These are phyloP conservation scores for Vaccinium corymbosum DNA, from an alignment of 148 eudicot genomes.

Conservation along the genomic window DNA sequence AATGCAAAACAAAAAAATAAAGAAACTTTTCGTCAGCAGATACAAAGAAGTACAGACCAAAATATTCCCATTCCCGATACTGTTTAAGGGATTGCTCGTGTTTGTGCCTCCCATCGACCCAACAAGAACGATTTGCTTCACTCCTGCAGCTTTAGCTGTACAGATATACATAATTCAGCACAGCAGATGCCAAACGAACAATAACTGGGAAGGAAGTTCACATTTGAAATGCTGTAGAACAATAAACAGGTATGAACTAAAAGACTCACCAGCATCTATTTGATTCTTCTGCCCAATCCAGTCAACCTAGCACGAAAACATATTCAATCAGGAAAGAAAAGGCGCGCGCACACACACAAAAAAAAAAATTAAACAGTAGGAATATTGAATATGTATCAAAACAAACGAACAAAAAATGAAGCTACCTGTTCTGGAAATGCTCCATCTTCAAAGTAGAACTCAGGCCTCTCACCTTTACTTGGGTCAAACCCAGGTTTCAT, in stretches of 20 bases:
- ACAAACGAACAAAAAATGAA: slow-evolving; percentile 1
- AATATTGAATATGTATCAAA: background rate
- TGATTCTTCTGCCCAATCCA: slow-evolving; percentile 99
- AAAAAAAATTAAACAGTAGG: background rate
- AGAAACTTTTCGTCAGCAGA: background rate
- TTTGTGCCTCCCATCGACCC: slow-evolving; percentile 99
- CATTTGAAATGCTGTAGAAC: background rate
- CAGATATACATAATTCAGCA: slow-evolving; percentile 18
- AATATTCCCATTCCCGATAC: slow-evolving; percentile 88
- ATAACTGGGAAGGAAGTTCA: background rate
- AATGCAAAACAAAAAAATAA: background rate
- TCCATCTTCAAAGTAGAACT: slow-evolving; percentile 80
- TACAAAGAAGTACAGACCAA: slow-evolving; percentile 43
- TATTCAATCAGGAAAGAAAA: slow-evolving; percentile 8
- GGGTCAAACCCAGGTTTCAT: slow-evolving; percentile 96
- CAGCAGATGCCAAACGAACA: slow-evolving; percentile 4
- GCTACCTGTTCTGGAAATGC: slow-evolving; percentile 85
- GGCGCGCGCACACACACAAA: background rate
- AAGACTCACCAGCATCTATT: slow-evolving; percentile 78
- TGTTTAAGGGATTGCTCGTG: slow-evolving; percentile 73
- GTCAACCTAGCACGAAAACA: slow-evolving; percentile 56
- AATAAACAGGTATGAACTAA: background rate
- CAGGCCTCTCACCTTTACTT: slow-evolving; percentile 69
- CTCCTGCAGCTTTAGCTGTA: slow-evolving; percentile 97
- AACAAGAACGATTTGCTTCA: slow-evolving; percentile 90